Evolutionary conservation across 257 asterid species (phyloP).

Genomic region (Solanum pennellii): DNA sequence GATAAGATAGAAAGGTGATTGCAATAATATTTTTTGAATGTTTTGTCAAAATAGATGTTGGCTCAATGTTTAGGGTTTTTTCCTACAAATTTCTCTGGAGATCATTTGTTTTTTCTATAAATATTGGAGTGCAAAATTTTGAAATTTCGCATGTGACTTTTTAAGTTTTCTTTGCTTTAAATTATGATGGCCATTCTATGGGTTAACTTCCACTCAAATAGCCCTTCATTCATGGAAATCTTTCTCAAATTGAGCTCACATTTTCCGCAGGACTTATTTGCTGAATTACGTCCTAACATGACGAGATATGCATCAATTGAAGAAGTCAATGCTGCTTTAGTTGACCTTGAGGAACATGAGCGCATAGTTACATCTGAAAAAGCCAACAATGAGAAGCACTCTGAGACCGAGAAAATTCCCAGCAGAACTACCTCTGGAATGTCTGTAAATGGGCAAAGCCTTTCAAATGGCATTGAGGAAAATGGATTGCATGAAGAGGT

Average conservation of each 20-base stretch:
- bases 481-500: slow-evolving; percentile 62
- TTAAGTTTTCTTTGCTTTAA: not conserved
- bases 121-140: not conserved
- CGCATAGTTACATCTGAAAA: slow-evolving; percentile 57
- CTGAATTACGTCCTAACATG: slow-evolving; percentile 87
- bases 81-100: not conserved
- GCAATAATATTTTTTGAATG: not conserved
- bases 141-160: not conserved
- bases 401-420: slow-evolving; percentile 33
- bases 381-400: slow-evolving; percentile 50
- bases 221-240: not conserved
- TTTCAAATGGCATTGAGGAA: slow-evolving; percentile 49
- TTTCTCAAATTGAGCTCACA: slow-evolving; percentile 9
- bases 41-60: not conserved
- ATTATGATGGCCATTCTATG: not conserved
- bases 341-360: slow-evolving; percentile 86
- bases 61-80: not conserved
- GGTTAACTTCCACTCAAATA: not conserved
- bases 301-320: slow-evolving; percentile 71
- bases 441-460: slow-evolving; percentile 47
- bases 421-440: slow-evolving; percentile 42
- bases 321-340: slow-evolving; percentile 65
- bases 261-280: slow-evolving; percentile 74
- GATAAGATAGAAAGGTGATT: not conserved
- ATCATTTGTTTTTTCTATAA: not conserved